Conservation (phyloP, 179 eudicot species). For the Silene coronaria region DNA sequence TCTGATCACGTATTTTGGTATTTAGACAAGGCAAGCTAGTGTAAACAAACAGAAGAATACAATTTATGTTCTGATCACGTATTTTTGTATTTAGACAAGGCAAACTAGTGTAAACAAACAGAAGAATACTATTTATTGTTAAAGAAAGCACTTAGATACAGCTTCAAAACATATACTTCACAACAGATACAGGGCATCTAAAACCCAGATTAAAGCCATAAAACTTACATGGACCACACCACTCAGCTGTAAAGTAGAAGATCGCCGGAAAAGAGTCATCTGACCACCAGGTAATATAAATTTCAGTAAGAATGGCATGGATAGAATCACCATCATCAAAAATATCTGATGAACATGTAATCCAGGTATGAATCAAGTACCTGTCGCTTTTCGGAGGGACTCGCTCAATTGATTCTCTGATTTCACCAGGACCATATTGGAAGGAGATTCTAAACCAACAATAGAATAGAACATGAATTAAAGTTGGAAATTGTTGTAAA, state of each 20-base stretch:
- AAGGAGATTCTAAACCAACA: slow-evolving; percentile 21
- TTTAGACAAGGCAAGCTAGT: too few species aligned
- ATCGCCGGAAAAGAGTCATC: slow-evolving; percentile 69
- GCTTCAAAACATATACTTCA: neutral
- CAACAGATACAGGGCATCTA: neutral
- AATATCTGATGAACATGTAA: neutral
- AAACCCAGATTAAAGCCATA: neutral
- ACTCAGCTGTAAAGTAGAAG: slow-evolving; percentile 84
- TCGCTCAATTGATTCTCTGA: slow-evolving; percentile 35
- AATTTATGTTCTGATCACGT: neutral
- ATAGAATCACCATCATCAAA: neutral
- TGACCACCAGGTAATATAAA: slow-evolving; percentile 24
- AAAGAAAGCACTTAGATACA: neutral
- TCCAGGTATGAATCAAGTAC: slow-evolving; percentile 10
- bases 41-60: neutral
- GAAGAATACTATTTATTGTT: neutral
- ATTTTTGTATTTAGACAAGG: neutral
- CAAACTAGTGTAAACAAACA: neutral
- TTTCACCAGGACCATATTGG: slow-evolving; percentile 33
- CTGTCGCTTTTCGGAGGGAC: slow-evolving; percentile 31
- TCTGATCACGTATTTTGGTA: neutral
- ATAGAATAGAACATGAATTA: neutral
- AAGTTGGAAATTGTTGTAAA: neutral
- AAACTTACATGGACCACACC: slow-evolving; percentile 97
- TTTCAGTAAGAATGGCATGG: neutral